Conservation (phyloP, 805 yeast species). For the Candida methanosorbosa region DNA sequence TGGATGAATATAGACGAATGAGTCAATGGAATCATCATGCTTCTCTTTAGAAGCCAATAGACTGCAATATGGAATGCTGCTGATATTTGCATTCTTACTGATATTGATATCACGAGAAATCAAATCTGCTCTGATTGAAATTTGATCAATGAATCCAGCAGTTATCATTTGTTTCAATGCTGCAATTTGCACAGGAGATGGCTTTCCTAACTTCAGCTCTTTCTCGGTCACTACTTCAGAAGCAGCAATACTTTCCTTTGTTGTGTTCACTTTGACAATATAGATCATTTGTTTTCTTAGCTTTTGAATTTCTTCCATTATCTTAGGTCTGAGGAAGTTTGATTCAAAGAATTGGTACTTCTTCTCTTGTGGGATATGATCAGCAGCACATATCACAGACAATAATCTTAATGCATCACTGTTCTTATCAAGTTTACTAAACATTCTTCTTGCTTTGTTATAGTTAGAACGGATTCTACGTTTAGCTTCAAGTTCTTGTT, state of each 20-base stretch:
- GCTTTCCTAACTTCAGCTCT: constrained; percentile 53
- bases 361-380: constrained; percentile 54
- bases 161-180: constrained; percentile 87
- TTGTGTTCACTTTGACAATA: constrained; percentile 61
- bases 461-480: constrained; percentile 41
- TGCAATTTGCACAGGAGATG: constrained; percentile 58
- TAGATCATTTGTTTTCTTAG: constrained; percentile 71
- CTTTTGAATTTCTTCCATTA: constrained; percentile 79
- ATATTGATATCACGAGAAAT: constrained; percentile 53
- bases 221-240: constrained; percentile 26
- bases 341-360: constrained; percentile 38
- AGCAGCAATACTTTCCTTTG: constrained; percentile 50
- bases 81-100: constrained; percentile 48
- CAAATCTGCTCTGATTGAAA: constrained; percentile 77
- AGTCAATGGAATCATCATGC: constrained; percentile 33
- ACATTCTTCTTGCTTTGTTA: constrained; percentile 48
- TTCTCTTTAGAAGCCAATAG: constrained; percentile 26
- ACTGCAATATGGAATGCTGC: constrained; percentile 58
- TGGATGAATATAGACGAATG: constrained; percentile 74
- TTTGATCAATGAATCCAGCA: constrained; percentile 87
- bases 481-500: constrained; percentile 28
- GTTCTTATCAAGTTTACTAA: constrained; percentile 57
- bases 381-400: constrained; percentile 82
- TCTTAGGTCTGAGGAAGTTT: constrained; percentile 67
- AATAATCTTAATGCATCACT: constrained; percentile 72